phyloP scores from a whole-genome alignment of 2,329 filamentous ascomycete genomes.

The Claviceps capensis region DNA sequence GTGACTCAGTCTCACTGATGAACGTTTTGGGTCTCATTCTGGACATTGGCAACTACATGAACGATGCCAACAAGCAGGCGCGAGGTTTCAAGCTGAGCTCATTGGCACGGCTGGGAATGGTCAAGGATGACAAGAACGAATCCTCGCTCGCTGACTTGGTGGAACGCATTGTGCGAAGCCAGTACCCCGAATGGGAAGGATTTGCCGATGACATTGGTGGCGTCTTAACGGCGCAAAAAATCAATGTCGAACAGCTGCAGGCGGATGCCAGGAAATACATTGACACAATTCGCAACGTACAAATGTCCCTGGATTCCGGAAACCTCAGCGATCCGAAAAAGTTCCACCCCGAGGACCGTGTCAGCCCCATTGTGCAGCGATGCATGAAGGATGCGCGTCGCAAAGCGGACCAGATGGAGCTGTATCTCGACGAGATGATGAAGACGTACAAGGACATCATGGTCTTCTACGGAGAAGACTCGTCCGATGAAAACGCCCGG shows the following conservation, averaged over 20 bases:
- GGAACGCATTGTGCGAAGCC: constrained; percentile 88
- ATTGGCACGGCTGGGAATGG: constrained; percentile 83
- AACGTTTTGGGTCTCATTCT: constrained; percentile 91
- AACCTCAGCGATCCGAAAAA: constrained; percentile 94
- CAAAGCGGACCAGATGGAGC: constrained; percentile 89
- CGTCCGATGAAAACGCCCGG: constrained; percentile 78
- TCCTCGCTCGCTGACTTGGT: constrained; percentile 91
- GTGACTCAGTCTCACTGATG: constrained; percentile 87
- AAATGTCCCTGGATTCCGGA: constrained; percentile 80
- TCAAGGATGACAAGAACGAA: constrained; percentile 98
- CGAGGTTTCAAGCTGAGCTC: constrained; percentile 96
- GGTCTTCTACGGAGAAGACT: constrained; percentile 91
- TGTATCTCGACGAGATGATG: constrained; percentile 88
- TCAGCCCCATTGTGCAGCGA: constrained; percentile 79
- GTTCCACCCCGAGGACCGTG: constrained; percentile 94
- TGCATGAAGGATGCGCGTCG: constrained; percentile 93
- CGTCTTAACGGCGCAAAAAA: constrained; percentile 69
- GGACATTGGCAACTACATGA: constrained; percentile 99
- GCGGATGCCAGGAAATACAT: constrained; percentile 84
- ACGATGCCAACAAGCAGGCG: constrained; percentile 96
- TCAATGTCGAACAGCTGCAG: constrained; percentile 88
- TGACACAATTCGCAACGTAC: constrained; percentile 86
- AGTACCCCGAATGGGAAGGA: constrained; percentile 89
- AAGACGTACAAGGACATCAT: constrained; percentile 90
- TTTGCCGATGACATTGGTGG: constrained; percentile 75